Conservation (phyloP, 768 basidiomycete species). For the Leccinum rimulosum region DNA sequence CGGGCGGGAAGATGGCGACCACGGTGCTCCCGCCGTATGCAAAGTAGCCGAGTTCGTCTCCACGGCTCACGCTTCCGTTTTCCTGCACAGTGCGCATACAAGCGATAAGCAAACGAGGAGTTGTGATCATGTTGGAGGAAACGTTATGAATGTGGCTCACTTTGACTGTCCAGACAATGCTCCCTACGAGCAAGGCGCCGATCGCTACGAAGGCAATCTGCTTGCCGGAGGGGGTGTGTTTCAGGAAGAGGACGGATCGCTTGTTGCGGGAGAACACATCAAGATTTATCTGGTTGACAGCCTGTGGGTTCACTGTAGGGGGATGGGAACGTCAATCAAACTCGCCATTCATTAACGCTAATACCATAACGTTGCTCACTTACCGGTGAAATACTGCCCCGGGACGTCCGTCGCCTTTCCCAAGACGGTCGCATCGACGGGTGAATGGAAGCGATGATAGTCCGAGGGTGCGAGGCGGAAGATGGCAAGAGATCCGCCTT, state of each 20-base stretch:
- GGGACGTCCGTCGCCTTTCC: constrained; percentile 44
- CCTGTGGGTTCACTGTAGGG: constrained; percentile 69
- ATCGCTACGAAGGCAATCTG: constrained; percentile 70
- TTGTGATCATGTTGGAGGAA: not conserved
- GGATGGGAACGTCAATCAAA: not conserved
- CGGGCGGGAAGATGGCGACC: constrained; percentile 56
- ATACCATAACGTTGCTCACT: not conserved
- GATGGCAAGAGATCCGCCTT: constrained; percentile 54
- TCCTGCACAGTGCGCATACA: constrained; percentile 27
- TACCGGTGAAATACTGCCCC: constrained; percentile 63
- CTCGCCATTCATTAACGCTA: not conserved
- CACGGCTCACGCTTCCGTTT: constrained; percentile 52
- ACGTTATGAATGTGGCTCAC: constrained; percentile 8
- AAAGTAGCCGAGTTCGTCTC: constrained; percentile 65
- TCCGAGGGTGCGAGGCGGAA: constrained; percentile 79
- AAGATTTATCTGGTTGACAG: constrained; percentile 62
- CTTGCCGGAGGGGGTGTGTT: constrained; percentile 42
- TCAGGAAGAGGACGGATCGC: constrained; percentile 54
- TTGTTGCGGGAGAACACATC: constrained; percentile 67
- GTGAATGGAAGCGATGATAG: constrained; percentile 79
- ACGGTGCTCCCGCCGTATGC: constrained; percentile 80
- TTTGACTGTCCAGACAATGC: constrained; percentile 59
- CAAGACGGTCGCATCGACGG: constrained; percentile 52
- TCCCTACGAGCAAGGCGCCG: constrained; percentile 80
- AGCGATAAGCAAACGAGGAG: constrained; percentile 2